A percentile compares a stretch with the other conserved stretches of the same genome.
Evolutionary conservation across 2,329 filamentous ascomycete genomes (phyloP).

Genomic region (Cercospora sp.): DNA sequence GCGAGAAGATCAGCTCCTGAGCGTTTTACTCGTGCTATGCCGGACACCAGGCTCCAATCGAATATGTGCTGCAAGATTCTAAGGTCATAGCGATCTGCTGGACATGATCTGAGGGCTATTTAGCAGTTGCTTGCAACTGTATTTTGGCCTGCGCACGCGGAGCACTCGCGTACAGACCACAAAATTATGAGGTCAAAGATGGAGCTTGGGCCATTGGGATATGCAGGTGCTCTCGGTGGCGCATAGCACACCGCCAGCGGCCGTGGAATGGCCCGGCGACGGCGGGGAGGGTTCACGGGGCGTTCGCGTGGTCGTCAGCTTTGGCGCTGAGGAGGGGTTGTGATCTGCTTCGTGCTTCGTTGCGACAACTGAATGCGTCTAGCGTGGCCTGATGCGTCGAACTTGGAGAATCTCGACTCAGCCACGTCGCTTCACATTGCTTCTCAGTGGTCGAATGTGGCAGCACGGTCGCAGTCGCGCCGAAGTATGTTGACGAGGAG

Average conservation of each 20-base stretch:
- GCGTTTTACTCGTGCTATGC: background rate
- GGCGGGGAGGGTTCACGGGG: background rate
- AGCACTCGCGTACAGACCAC: background rate
- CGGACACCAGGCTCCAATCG: background rate
- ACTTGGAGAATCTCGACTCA: background rate
- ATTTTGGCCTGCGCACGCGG: background rate
- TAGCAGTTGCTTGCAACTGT: background rate
- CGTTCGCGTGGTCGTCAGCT: background rate
- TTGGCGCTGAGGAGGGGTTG: background rate
- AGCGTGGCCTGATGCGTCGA: background rate
- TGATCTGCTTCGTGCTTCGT: background rate
- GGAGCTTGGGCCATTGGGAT: slow-evolving; percentile 4
- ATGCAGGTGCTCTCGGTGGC: background rate
- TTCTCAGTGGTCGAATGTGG: background rate
- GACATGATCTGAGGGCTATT: background rate
- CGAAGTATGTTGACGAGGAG: background rate
- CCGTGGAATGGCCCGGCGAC: background rate
- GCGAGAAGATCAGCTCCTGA: background rate
- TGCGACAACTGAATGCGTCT: slow-evolving; percentile 3
- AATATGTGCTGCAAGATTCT: background rate
- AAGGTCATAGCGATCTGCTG: background rate
- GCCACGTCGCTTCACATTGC: background rate
- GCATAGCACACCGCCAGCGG: background rate
- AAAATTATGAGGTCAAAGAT: slow-evolving; percentile 1
- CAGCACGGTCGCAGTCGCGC: background rate